These are phyloP conservation scores for Cutaneotrichosporon daszewskae DNA, from an alignment of 1,284 basidiomycete genomes.

Conservation along the genomic window DNA sequence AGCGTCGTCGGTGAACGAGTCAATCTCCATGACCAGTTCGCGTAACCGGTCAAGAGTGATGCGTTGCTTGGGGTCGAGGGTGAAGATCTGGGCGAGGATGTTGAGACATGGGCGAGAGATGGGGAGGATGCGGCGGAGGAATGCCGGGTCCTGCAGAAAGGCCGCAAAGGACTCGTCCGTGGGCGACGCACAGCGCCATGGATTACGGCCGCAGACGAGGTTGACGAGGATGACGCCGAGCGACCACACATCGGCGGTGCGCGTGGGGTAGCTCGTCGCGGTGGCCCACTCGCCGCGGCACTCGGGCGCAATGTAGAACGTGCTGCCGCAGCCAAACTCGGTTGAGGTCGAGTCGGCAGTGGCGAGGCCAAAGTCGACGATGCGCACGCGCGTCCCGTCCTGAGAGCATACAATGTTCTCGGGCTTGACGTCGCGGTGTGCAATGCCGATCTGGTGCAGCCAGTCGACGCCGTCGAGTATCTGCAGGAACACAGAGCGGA, in stretches of 20 bases:
- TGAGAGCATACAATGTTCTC: slow-evolving; percentile 90
- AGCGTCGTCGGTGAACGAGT: slow-evolving; percentile 62
- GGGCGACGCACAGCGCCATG: slow-evolving; percentile 71
- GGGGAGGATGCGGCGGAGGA: slow-evolving; percentile 63
- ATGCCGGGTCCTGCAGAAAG: slow-evolving; percentile 61
- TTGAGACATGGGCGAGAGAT: slow-evolving; percentile 53
- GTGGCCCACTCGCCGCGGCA: slow-evolving; percentile 72
- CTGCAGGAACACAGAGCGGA: slow-evolving; percentile 82
- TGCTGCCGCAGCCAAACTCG: slow-evolving; percentile 71
- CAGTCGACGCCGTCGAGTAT: slow-evolving; percentile 90
- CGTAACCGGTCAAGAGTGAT: slow-evolving; percentile 63
- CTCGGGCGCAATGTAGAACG: slow-evolving; percentile 58
- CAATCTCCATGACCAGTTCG: slow-evolving; percentile 55
- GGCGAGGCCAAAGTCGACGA: slow-evolving; percentile 96
- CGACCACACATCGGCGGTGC: slow-evolving; percentile 82
- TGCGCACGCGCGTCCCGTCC: slow-evolving; percentile 69
- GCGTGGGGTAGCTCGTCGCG: slow-evolving; percentile 58
- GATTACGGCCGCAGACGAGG: slow-evolving; percentile 78
- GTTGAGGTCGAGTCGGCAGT: slow-evolving; percentile 80
- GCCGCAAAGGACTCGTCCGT: slow-evolving; percentile 67
- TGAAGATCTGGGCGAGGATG: slow-evolving; percentile 58
- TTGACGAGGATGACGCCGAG: slow-evolving; percentile 89
- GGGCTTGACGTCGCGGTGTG: slow-evolving; percentile 95
- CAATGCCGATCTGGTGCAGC: slow-evolving; percentile 64
- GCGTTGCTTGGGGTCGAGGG: slow-evolving; percentile 55